Conservation (phyloP, 352 stramenopile genomes). For the Globisporangium barbulae region DNA sequence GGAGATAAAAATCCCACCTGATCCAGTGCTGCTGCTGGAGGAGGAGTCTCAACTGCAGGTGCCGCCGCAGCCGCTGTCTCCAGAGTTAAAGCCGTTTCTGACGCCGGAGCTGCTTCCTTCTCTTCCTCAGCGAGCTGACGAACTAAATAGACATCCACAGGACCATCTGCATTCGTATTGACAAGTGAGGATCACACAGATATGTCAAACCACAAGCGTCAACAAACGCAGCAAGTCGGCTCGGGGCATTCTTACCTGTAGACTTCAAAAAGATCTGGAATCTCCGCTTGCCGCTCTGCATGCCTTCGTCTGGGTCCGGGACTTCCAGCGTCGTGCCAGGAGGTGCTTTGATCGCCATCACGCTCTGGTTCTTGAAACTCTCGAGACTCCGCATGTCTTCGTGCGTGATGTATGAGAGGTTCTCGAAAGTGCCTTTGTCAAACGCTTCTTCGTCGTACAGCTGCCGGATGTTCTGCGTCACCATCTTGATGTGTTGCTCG, state of each 20-base stretch:
- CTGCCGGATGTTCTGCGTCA: constrained; percentile 77
- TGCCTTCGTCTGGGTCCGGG: constrained; percentile 93
- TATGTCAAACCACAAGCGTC: neutral
- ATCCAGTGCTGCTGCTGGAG: constrained; percentile 43
- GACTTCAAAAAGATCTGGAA: constrained; percentile 96
- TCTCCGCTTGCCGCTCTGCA: constrained; percentile 78
- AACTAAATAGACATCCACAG: constrained; percentile 91
- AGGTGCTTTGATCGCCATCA: constrained; percentile 94
- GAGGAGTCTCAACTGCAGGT: constrained; percentile 19
- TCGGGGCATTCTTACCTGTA: constrained; percentile 39
- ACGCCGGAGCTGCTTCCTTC: constrained; percentile 17
- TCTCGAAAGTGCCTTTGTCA: constrained; percentile 73
- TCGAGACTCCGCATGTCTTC: constrained; percentile 86
- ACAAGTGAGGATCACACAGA: neutral
- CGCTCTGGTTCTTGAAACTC: constrained; percentile 84
- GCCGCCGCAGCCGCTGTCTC: constrained; percentile 6
- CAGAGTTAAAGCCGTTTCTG: neutral
- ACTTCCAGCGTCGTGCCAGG: constrained; percentile 93
- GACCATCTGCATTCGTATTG: constrained; percentile 50
- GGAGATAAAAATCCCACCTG: constrained; percentile 32
- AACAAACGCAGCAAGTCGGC: neutral
- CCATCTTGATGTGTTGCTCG: constrained; percentile 80
- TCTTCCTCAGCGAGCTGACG: constrained; percentile 48
- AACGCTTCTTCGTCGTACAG: constrained; percentile 84
- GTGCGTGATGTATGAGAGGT: constrained; percentile 84